These are phyloP conservation scores for Aspergillus amoenus DNA, from an alignment of 2,329 filamentous ascomycete species.

Conservation along the genomic window DNA sequence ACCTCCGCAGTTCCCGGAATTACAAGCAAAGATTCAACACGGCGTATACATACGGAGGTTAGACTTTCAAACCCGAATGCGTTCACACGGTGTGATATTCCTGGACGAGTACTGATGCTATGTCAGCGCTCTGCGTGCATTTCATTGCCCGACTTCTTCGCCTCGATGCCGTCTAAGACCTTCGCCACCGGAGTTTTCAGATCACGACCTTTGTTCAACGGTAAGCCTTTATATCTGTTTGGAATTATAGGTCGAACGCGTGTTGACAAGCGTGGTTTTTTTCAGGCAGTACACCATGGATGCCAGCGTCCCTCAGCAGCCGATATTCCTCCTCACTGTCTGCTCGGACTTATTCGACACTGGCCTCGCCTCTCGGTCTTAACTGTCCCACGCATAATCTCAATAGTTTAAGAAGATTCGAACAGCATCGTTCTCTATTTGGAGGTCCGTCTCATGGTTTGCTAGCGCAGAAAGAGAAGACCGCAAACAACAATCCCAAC, in stretches of 20 bases:
- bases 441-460: conserved; percentile 53
- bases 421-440: conserved; percentile 41
- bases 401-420: conserved; percentile 26
- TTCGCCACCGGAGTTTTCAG: conserved; percentile 22
- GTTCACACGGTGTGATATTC: background rate
- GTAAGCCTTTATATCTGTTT: conserved; percentile 15
- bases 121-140: conserved; percentile 15
- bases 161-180: conserved; percentile 19
- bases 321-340: conserved; percentile 17
- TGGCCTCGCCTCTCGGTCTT: conserved; percentile 28
- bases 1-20: conserved; percentile 17
- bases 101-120: conserved; percentile 2
- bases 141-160: conserved; percentile 7
- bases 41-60: conserved; percentile 15
- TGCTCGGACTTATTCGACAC: conserved; percentile 35
- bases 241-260: background rate
- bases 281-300: conserved; percentile 20
- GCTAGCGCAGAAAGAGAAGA: conserved; percentile 82
- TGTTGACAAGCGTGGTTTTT: background rate
- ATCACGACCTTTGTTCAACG: conserved; percentile 19
- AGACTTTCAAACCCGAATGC: conserved; percentile 4
- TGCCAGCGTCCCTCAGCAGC: conserved; percentile 18
- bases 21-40: conserved; percentile 15
- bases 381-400: conserved; percentile 23
- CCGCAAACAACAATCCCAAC: conserved; percentile 86